These are phyloP conservation scores for Potentilla sterilis DNA, from an alignment of 306 rosid species.

Conservation along the genomic window DNA sequence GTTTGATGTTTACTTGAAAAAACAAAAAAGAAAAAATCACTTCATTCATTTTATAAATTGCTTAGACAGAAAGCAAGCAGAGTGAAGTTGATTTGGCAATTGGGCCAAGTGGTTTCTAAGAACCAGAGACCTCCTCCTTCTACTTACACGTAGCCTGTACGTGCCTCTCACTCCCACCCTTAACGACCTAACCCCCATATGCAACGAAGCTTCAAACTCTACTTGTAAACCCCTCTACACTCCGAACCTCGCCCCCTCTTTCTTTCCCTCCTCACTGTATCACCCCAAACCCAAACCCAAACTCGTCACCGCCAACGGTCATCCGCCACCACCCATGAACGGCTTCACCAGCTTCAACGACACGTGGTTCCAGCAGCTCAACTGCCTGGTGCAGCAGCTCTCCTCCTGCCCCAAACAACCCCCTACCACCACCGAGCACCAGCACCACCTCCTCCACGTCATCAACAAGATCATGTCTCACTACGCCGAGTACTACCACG, in stretches of 20 bases:
- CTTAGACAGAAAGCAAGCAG: background rate
- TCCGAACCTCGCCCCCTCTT: background rate
- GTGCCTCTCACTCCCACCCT: background rate
- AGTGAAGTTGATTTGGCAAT: background rate
- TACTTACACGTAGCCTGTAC: background rate
- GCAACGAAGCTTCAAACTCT: background rate
- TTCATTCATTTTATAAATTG: too few relatives aligned
- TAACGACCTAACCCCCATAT: background rate
- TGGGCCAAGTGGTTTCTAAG: background rate
- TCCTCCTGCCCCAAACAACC: slow-evolving; percentile 32
- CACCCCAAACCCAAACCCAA: background rate
- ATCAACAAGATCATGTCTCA: slow-evolving; percentile 52
- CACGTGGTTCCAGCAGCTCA: slow-evolving; percentile 54
- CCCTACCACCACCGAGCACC: slow-evolving; percentile 20
- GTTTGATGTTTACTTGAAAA: too few relatives aligned
- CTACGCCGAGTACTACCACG: slow-evolving; percentile 46
- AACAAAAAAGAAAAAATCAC: too few relatives aligned
- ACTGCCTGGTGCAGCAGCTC: slow-evolving; percentile 41
- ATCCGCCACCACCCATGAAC: background rate
- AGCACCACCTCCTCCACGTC: slow-evolving; percentile 25
- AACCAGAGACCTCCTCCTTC: background rate
- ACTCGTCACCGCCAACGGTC: background rate
- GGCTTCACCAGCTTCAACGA: slow-evolving; percentile 48
- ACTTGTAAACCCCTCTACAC: background rate
- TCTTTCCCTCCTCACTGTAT: background rate